Evolutionary conservation across 2,329 filamentous ascomycete species (phyloP), one percentile per base, ranked within the genome.

Genomic region (Cryphonectria parasitica): DNA sequence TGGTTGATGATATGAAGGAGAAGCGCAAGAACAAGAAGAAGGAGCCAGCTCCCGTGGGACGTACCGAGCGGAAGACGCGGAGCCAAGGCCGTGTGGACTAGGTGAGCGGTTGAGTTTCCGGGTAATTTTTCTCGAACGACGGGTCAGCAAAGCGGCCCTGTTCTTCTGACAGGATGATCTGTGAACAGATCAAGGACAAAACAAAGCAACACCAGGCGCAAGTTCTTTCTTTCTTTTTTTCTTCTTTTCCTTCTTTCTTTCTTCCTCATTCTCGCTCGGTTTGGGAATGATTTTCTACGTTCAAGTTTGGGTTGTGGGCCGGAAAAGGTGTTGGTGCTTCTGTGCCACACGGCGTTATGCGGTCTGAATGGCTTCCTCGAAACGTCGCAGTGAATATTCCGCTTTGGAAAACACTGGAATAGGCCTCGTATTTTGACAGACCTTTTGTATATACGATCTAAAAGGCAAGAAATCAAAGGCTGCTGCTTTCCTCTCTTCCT

Each of bases 61-160:
- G 74, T 69, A 81, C 81, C 4, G 77, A 77, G 15, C 77, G 81
- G 31, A 82, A 80, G 76, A 83, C 81, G 1, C 77, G 81, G 66
- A 83, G 81, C 71, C 81, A 83, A 69, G 80, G 78, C 3, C 75
- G 71, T 5, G 73, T 31, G 34, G 70, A 71, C 60, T 65, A 64
- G 61, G 13, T 34, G 61, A n/a, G 1, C 22, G 17, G n/a, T 25
- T n/a, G 28, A 31, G 15, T 19, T 4, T 58, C 2, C 39, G 41
- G 22, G 17, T 7, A 7, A 10, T 19, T 39, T 64, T 41, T 39
- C 45, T 41, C 31, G 62, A 62, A 54, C 8, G 43, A 49, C 43
- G 61, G 11, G 4, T 54, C 43, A 43, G 8, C 15, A 34, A 17
- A 56, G 41, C 19, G 17, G 5, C 6, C 6, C 17, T 36, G 36